Evolutionary conservation across 345 rosid genomes (phyloP), one percentile per base, ranked within the genome.

Genomic region (Brassica nigra): DNA sequence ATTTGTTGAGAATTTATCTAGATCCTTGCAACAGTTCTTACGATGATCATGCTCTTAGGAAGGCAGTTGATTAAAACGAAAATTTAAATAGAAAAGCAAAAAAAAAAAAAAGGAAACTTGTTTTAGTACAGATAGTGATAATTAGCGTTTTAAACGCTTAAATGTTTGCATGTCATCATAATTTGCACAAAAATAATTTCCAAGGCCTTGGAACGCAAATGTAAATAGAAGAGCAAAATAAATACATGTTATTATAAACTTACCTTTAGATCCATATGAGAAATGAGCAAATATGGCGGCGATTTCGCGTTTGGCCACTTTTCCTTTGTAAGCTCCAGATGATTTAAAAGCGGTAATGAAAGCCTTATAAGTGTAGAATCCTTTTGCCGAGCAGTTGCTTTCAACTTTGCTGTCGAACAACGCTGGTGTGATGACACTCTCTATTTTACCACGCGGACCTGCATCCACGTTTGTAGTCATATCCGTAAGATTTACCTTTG

Each of bases 271-370:
- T 62, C 83, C 87, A 65, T 79, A 81, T 0, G 89, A 85, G 80
- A 79, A 80, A 47, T 85, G 88, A 44, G 87, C 86, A 52, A 87
- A 85, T 34, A 87, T 85, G 6, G 87, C 89, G 3, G 89, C 84
- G 34, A 87, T 68, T 78, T 87, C 89, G 2, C 87, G 89, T 66
- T 66, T 85, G n/a, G 86, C 68, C 23, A 84, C 89, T 11, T 83
- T 87, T n/a, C 54, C 82, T 0, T 90, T 83, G 44, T 77, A 82
- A 8, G 58, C 80, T 37, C 80, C 73, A 68, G 42, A 83, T 2
- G 80, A 76, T 66, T 67, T 54, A 20, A 61, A 7, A 27, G 84
- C 85, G 3, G 59, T 16, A 37, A 85, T 66, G 72, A 85, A 85
- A 62, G 82, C 68, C 4, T 30, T 66, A 10, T 80, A 69, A 10